Evolutionary conservation across 768 basidiomycete genomes (phyloP).

Genomic region (Lentinula aciculospora): DNA sequence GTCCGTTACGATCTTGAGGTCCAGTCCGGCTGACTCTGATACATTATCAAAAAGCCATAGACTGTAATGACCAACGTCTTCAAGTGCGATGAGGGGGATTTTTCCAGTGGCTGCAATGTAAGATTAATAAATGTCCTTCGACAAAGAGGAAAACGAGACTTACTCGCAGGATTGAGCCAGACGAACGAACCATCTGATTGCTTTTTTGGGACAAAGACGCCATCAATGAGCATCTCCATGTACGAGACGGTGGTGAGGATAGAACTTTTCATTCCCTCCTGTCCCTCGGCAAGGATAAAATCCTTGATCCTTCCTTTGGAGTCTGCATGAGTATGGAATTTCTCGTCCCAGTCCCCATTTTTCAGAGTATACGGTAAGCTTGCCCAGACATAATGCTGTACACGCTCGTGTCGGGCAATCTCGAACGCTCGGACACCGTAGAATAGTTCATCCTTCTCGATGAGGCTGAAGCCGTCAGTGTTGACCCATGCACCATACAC

Average conservation of each 20-base stretch:
- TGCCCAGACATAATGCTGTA: not conserved
- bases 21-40: not conserved
- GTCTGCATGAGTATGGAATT: not conserved
- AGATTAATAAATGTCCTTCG: not conserved
- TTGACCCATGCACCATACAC: conserved; percentile 32
- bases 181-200: not conserved
- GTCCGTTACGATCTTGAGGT: not conserved
- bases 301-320: not conserved
- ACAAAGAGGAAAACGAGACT: not conserved
- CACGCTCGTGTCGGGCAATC: not conserved
- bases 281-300: not conserved
- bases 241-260: not conserved
- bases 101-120: not conserved
- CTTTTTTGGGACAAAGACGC: not conserved
- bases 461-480: conserved; percentile 34
- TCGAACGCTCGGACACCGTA: not conserved
- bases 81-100: not conserved
- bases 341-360: not conserved
- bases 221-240: not conserved
- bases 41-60: not conserved
- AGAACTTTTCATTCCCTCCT: not conserved
- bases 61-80: not conserved
- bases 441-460: conserved; percentile 27
- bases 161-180: not conserved
- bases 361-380: not conserved